Evolutionary conservation across 2,329 filamentous ascomycete genomes (phyloP), one percentile per base, ranked within the genome.

Genomic region (Diaporthe australafricana): DNA sequence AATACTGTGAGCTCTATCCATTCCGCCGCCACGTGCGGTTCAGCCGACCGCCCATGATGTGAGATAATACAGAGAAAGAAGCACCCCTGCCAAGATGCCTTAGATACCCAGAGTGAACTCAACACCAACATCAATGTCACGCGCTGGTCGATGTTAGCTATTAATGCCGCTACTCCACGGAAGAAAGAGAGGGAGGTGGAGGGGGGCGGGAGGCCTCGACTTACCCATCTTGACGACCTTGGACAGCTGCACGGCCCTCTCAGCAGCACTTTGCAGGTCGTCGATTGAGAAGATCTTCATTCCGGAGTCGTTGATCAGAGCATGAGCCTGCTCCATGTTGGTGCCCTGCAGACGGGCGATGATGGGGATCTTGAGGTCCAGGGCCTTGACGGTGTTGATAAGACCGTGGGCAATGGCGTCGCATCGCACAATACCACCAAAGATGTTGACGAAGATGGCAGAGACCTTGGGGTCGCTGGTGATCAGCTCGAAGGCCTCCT

Each of bases 241-340:
- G 79, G 95, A 98, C 85, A 99, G 96, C 86, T 99, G 96, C 76
- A 99, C 96, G 38, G 95, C 93, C 90, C 97, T 98, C 90, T 98
- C 96, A 76, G 96, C 96, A 52, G 96, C 96, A 81, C 87, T 96
- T 87, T 99, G 96, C 79, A 99, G 90, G 86, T 99, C 96, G 82
- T 98, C 96, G 75, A 99, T 98, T 80, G 94, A 97, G 90, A 99
- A 99, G 86, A 99, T 99, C 92, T 99, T 99, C 81, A 99, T 91
- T 79, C 96, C 95, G 69, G 95, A 97, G 83, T 99, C 95, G 88
- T 96, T 97, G 87, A 99, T 95, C 87, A 88, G 86, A 88, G 96
- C 91, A 85, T 96, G 95, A 75, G 96, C 96, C 84, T 92, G 89
- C 86, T 98, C 95, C 90, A 97, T 95, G 89, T 99, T 99, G 84